Percentiles rank a stretch among this genome's conserved stretches.
Evolutionary conservation across 225 moss, liverwort and hornwort species (phyloP).

Genomic region (Bryoerythrophyllum caledonicum): DNA sequence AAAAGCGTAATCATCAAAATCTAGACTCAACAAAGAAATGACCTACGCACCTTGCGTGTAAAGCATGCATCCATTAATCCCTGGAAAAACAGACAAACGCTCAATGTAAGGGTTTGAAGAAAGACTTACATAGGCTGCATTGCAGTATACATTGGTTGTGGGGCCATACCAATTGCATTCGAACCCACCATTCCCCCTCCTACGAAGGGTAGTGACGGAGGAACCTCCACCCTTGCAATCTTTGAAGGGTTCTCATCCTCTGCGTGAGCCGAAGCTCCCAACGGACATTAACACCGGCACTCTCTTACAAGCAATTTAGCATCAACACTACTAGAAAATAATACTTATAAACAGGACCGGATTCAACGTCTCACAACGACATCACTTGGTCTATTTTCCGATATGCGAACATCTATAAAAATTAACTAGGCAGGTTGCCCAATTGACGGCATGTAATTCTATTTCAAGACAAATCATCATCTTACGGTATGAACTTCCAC

Average conservation of each 20-base stretch:
- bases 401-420: not conserved
- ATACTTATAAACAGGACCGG: not conserved
- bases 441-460: not conserved
- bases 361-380: not conserved
- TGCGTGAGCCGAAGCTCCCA: constrained; percentile 84
- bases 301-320: constrained; percentile 33
- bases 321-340: not conserved
- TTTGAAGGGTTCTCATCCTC: constrained; percentile 92
- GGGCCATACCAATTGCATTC: constrained; percentile 78
- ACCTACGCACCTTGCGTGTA: constrained; percentile 93
- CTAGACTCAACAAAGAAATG: constrained; percentile 70
- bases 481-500: not conserved
- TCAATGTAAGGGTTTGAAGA: constrained; percentile 75
- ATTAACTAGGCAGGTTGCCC: not conserved
- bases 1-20: constrained; percentile 27
- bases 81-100: constrained; percentile 81
- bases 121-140: constrained; percentile 92
- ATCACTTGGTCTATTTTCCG: not conserved
- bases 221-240: constrained; percentile 87
- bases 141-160: constrained; percentile 88
- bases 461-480: not conserved
- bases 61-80: constrained; percentile 91
- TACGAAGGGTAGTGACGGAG: constrained; percentile 69
- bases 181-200: constrained; percentile 81
- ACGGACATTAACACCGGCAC: constrained; percentile 57